Percentiles rank a stretch among this genome's conserved stretches.
Evolutionary conservation across 176 grass and related monocot species (phyloP).

Genomic region (Hsuehochloa calcarea): DNA sequence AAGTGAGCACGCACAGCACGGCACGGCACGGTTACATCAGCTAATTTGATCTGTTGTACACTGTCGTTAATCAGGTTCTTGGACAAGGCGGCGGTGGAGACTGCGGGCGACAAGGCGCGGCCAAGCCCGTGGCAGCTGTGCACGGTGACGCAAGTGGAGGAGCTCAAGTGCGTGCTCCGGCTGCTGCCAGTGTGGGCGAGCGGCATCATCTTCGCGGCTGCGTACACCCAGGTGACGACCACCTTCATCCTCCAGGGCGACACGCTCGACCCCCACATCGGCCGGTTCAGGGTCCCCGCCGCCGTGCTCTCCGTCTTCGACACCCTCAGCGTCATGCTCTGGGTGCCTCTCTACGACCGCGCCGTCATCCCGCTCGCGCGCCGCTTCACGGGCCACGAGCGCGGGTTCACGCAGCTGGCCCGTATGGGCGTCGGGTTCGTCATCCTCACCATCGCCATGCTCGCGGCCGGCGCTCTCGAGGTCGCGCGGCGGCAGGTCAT

Average conservation of each 20-base stretch:
- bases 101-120: neutral
- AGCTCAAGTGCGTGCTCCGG: constrained; percentile 66
- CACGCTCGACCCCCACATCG: constrained; percentile 48
- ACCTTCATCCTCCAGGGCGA: constrained; percentile 60
- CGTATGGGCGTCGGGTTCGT: constrained; percentile 52
- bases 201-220: constrained; percentile 48
- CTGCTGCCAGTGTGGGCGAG: constrained; percentile 44
- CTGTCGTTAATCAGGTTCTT: constrained; percentile 29
- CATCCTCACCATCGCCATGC: constrained; percentile 37
- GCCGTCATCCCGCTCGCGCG: constrained; percentile 32
- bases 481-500: constrained; percentile 29
- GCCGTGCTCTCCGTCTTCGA: constrained; percentile 64
- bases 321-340: constrained; percentile 56
- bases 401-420: constrained; percentile 51
- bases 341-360: constrained; percentile 62
- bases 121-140: constrained; percentile 65
- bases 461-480: constrained; percentile 37
- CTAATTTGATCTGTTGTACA: neutral
- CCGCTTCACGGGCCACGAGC: constrained; percentile 19
- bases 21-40: neutral
- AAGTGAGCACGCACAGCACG: neutral
- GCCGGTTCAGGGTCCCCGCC: constrained; percentile 40
- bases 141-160: constrained; percentile 71
- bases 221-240: constrained; percentile 47
- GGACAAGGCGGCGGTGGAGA: constrained; percentile 58